Conservation (phyloP, 2,329 filamentous ascomycete species). For the Penicillium sp. region DNA sequence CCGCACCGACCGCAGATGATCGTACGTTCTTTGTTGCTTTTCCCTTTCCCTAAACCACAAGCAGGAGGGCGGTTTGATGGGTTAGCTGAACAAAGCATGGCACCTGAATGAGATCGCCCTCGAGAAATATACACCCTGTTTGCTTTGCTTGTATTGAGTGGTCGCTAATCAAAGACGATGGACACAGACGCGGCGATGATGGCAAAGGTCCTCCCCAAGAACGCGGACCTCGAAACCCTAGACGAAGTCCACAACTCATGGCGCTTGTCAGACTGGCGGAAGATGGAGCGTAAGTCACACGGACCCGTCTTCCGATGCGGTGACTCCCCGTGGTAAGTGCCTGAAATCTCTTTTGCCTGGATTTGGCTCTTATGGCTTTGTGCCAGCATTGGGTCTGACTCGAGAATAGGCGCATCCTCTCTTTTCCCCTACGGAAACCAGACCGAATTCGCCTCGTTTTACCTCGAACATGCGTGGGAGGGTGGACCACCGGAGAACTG, state of each 20-base stretch:
- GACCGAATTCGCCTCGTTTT: conserved; percentile 89
- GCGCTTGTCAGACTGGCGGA: conserved; percentile 82
- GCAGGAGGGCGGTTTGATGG: neutral
- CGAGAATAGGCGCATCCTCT: conserved; percentile 75
- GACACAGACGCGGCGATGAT: conserved; percentile 77
- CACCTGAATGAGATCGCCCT: neutral
- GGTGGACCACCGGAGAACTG: conserved; percentile 79
- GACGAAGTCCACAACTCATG: conserved; percentile 78
- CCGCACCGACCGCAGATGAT: conserved; percentile 60
- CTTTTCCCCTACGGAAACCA: conserved; percentile 96
- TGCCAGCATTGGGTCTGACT: conserved; percentile 24
- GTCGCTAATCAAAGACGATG: conserved; percentile 6
- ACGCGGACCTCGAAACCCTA: conserved; percentile 77
- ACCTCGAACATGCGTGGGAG: conserved; percentile 91
- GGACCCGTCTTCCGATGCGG: conserved; percentile 85
- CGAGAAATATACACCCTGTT: neutral
- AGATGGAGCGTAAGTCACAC: conserved; percentile 74
- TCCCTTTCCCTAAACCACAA: conserved; percentile 7
- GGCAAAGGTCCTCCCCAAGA: conserved; percentile 70
- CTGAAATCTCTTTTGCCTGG: conserved; percentile 8
- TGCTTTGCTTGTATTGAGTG: neutral
- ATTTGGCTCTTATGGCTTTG: neutral
- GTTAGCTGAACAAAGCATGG: neutral
- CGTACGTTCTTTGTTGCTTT: conserved; percentile 41
- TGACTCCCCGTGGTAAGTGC: conserved; percentile 76